These are phyloP conservation scores for Carex scoparia DNA, from an alignment of 176 grass and related monocot genomes.

Conservation along the genomic window DNA sequence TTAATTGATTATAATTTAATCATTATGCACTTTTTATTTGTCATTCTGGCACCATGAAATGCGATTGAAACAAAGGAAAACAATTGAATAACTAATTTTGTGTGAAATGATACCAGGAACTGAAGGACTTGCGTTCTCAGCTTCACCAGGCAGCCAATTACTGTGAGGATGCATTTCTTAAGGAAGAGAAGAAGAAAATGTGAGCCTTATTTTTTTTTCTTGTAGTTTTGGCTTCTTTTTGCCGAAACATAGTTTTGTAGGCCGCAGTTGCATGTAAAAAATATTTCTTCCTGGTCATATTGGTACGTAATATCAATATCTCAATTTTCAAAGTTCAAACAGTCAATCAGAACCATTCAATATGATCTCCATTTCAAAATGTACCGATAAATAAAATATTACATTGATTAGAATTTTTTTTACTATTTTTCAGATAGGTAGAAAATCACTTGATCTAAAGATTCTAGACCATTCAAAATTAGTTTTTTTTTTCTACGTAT, in stretches of 20 bases:
- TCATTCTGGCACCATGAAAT: background rate
- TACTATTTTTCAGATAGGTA: no score
- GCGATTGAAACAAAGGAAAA: background rate
- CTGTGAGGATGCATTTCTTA: slow-evolving; percentile 67
- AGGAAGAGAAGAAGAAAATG: slow-evolving; percentile 51
- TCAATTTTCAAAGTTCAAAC: no score
- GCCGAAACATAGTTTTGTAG: background rate
- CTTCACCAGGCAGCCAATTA: slow-evolving; percentile 72
- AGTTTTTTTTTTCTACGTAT: no score
- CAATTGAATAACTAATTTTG: background rate
- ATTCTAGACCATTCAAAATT: no score
- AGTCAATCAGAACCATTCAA: no score
- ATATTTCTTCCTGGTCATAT: background rate
- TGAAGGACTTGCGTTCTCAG: slow-evolving; percentile 75
- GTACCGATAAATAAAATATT: no score
- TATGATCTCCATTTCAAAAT: no score
- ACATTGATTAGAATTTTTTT: no score
- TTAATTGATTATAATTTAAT: background rate
- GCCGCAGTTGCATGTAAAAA: background rate
- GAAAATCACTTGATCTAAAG: no score
- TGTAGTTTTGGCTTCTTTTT: background rate
- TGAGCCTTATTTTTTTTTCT: slow-evolving; percentile 22
- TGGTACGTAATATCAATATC: no score
- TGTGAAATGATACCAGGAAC: slow-evolving; percentile 39
- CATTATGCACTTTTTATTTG: background rate